Evolutionary conservation across 371 early-diverging fungal species (phyloP).

Genomic region (Funneliformis caledonium): DNA sequence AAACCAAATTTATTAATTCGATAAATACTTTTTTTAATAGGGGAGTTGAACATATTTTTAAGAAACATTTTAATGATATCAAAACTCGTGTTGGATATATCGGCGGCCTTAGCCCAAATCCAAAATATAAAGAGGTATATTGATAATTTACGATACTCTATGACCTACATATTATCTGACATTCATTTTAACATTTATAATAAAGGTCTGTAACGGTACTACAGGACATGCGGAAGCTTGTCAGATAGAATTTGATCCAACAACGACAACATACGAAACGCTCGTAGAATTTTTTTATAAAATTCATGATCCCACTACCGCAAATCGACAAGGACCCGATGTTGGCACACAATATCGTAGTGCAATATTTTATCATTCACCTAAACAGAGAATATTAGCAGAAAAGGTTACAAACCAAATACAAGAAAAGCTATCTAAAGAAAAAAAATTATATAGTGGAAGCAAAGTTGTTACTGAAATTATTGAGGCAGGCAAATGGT

Average conservation of each 20-base stretch:
- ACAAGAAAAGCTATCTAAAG: conserved; percentile 58
- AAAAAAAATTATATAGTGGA: conserved; percentile 48
- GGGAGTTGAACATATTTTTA: conserved; percentile 86
- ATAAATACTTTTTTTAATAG: conserved; percentile 50
- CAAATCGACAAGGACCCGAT: conserved; percentile 67
- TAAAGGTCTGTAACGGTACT: conserved; percentile 68
- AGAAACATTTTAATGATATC: conserved; percentile 63
- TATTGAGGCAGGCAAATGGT: conserved; percentile 73
- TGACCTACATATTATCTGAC: neutral
- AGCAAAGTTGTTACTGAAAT: conserved; percentile 76
- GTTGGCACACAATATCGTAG: conserved; percentile 87
- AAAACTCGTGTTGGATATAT: conserved; percentile 82
- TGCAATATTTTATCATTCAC: conserved; percentile 80
- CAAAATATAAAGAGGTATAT: conserved; percentile 68
- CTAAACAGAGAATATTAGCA: conserved; percentile 77
- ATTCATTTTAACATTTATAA: conserved; percentile 40
- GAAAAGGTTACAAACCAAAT: conserved; percentile 64
- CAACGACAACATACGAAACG: conserved; percentile 63
- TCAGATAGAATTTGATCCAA: conserved; percentile 77
- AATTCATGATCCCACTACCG: conserved; percentile 75
- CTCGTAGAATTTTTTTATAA: conserved; percentile 86
- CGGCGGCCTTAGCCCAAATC: conserved; percentile 65
- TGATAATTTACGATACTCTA: neutral
- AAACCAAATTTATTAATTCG: too few relatives aligned
- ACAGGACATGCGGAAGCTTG: conserved; percentile 89